Conservation (phyloP, 495 filamentous ascomycete genomes). For the Neurospora sp. region DNA sequence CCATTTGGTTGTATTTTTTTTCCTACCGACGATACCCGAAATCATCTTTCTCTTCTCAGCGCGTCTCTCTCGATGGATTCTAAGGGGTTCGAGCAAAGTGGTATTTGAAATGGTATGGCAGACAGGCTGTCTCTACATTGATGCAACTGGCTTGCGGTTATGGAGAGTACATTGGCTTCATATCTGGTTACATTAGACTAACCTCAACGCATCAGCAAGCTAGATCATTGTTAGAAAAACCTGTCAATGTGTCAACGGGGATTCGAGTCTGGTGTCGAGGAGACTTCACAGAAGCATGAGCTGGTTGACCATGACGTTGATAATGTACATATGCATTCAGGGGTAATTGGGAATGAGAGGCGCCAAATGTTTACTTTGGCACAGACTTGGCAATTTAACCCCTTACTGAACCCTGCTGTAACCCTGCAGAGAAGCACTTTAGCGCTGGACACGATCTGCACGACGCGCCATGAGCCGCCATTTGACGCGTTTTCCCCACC, state of each 20-base stretch:
- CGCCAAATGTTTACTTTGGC: background rate
- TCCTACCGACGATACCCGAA: background rate
- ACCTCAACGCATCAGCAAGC: background rate
- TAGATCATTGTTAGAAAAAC: background rate
- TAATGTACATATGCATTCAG: background rate
- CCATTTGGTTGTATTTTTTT: background rate
- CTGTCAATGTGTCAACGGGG: background rate
- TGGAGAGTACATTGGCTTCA: background rate
- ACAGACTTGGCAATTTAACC: background rate
- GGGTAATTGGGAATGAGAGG: background rate
- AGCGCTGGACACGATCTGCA: background rate
- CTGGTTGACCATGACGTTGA: conserved; percentile 1
- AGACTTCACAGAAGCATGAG: background rate
- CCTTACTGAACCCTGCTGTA: background rate
- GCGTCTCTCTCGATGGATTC: background rate
- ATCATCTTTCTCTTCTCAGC: background rate
- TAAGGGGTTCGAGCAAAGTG: background rate
- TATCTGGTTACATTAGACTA: background rate
- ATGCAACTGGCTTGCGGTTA: background rate
- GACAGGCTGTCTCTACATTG: background rate
- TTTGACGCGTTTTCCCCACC: conserved; percentile 14
- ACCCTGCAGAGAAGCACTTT: background rate
- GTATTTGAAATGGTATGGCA: background rate
- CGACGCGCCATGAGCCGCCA: background rate
- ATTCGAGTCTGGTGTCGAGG: background rate